phyloP scores from a whole-genome alignment of 2,329 filamentous ascomycete species.

The Xylaria digitata region DNA sequence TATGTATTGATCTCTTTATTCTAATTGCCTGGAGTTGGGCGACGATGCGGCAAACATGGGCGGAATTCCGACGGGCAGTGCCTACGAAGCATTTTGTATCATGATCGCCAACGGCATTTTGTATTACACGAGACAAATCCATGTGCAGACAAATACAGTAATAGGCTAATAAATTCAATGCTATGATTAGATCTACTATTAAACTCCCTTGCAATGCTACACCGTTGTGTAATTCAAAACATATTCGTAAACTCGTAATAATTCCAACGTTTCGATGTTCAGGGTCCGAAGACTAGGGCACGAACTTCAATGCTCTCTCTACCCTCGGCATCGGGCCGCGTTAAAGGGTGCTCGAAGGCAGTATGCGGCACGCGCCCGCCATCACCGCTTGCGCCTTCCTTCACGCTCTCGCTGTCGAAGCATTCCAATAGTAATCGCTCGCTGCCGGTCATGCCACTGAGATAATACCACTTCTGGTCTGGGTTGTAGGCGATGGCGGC shows the following conservation, averaged over 20 bases:
- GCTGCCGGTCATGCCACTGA: conserved; percentile 78
- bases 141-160: neutral
- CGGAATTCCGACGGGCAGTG: conserved; percentile 35
- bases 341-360: conserved; percentile 82
- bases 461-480: conserved; percentile 80
- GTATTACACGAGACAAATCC: neutral
- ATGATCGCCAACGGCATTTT: neutral
- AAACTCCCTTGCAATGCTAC: conserved; percentile 16
- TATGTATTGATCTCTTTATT: conserved; percentile 4
- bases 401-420: conserved; percentile 73
- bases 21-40: neutral
- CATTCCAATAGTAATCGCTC: conserved; percentile 84
- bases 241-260: neutral
- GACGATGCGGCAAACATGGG: neutral
- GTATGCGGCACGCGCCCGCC: conserved; percentile 75
- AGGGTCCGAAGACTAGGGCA: conserved; percentile 81
- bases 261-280: conserved; percentile 30
- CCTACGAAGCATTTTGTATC: neutral
- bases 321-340: conserved; percentile 73
- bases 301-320: conserved; percentile 92
- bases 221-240: neutral
- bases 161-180: no score
- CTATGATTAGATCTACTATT: no score
- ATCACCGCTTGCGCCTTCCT: conserved; percentile 59
- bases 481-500: conserved; percentile 73